Evolutionary conservation across 2,329 filamentous ascomycete genomes (phyloP), one percentile per base, ranked within the genome.

Genomic region (Phyllosticta citriasiana): DNA sequence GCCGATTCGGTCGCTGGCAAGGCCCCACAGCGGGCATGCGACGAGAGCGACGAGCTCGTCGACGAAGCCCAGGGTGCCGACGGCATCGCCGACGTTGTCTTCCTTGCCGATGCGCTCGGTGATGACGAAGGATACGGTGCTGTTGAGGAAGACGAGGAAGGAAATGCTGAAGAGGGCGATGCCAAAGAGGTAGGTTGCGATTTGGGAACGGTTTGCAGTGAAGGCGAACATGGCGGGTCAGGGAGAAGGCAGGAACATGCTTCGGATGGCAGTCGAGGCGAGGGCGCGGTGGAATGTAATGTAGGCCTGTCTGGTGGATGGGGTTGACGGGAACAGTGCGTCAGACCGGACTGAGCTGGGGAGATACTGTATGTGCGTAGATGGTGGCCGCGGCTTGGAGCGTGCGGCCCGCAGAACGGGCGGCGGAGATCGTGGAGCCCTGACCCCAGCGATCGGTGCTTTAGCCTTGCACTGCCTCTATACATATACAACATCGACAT

Each of bases 111-210:
- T 86, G 64, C 91, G 82, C 73, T 93, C 88, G 63, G 89, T 93
- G 63, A 95, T 85, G 63, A 94, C 88, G 75, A 94, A 95, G 60
- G 88, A 91, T 63, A 94, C 81, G 70, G 85, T 87, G 77, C 86
- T 88, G 78, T 94, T 94, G 64, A 95, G 83, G 76, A 95, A 95
- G 69, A 95, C 90, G 66, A 95, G 87, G 77, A 94, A 94, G 60
- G 88, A 88, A 70, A 95, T 94, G 74, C 86, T 90, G 79, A 93
- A 93, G 67, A 95, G 84, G 63, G 88, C 89, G 69, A 94, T 88
- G 71, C 87, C 87, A 65, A 91, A 81, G 40, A 95, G 84, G 73
- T 95, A 95, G 30, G 89, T 88, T 62, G 82, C 73, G 30, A 82
- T 78, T 69, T 87, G 84, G 2, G 78, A 70, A 64, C 76, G 76